These are phyloP conservation scores for Globomyces pollinis-pini DNA, from an alignment of 192 early-diverging fungal genomes.

Conservation along the genomic window DNA sequence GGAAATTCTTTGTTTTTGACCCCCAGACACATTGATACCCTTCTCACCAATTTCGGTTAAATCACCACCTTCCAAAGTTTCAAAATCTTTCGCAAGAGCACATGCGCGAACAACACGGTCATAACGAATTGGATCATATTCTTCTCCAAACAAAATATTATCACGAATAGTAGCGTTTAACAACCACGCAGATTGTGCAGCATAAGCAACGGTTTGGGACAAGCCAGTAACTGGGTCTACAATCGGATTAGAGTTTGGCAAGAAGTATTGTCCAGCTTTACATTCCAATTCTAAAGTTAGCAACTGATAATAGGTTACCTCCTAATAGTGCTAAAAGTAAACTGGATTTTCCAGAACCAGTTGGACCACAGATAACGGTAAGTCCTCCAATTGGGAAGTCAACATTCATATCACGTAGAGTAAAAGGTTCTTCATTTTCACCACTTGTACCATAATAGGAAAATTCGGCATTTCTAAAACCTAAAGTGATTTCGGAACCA, in stretches of 20 bases:
- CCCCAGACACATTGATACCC: constrained; percentile 42
- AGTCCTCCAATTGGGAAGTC: constrained; percentile 25
- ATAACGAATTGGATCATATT: constrained; percentile 65
- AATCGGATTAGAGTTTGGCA: constrained; percentile 14
- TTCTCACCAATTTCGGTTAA: constrained; percentile 76
- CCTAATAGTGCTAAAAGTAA: constrained; percentile 74
- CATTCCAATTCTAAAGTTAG: constrained; percentile 74
- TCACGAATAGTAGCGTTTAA: constrained; percentile 43
- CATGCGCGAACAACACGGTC: constrained; percentile 73
- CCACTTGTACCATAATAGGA: neutral
- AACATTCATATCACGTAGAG: neutral
- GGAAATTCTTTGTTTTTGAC: constrained; percentile 40
- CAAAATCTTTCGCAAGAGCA: constrained; percentile 77
- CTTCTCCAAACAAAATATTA: constrained; percentile 74
- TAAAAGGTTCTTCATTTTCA: constrained; percentile 2
- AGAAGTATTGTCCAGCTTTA: constrained; percentile 17
- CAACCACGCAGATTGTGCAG: constrained; percentile 58
- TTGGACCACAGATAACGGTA: constrained; percentile 75
- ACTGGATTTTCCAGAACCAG: constrained; percentile 82
- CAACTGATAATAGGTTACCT: neutral
- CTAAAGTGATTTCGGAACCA: neutral
- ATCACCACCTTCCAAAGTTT: constrained; percentile 78
- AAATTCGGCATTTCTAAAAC: constrained; percentile 1
- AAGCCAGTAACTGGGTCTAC: neutral
- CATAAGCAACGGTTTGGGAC: constrained; percentile 56